Evolutionary conservation across 768 basidiomycete genomes (phyloP), one percentile per base, ranked within the genome.

Genomic region (Amanita molliuscula): DNA sequence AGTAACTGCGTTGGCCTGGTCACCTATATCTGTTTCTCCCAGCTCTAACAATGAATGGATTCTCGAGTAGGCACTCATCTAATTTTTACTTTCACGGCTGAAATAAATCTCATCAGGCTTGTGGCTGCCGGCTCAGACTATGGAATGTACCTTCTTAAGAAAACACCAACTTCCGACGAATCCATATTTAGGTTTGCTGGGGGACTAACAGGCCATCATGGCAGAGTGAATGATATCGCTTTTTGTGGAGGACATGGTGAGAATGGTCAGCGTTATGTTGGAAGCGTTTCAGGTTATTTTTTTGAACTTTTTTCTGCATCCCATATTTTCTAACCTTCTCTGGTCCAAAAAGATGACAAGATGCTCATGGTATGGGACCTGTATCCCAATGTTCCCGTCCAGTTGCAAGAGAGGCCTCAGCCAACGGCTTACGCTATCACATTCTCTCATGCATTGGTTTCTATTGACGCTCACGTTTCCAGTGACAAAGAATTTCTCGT

Each of bases 301-400:
- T 26, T 48, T 21, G 4, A 1, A 28, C 26, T 28, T 41, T 25
- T 20, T 10, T 53, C 21, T 23, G 31, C 46, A 21, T 50, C 55
- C 33, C 26, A 7, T 33, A 21, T 42, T 29, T 52, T 16, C 25
- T 48, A 16, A 50, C 47, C 51, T 54, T 28, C 50, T 51, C 26
- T 37, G 21, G 23, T 34, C 11, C 44, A 6, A 20, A 48, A 54
- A 87, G 87, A 88, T 56, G 88, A 90, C 66, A 85, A 79, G 61
- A 83, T 84, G 76, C 74, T 88, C 34, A 84, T 88, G 79, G 79
- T 90, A 6, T 90, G 88, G 88, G 87, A 90, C 64, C 73, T 91
- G n/a, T 69, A 75, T 57, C 87, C 88, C 0, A 60, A 69, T 31
- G 48, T 73, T 41, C 63, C n/a, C 52, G 50, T 40, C 57, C 54